These are phyloP conservation scores for Solanum chiquidenum DNA, from an alignment of 257 asterid genomes.

Conservation along the genomic window DNA sequence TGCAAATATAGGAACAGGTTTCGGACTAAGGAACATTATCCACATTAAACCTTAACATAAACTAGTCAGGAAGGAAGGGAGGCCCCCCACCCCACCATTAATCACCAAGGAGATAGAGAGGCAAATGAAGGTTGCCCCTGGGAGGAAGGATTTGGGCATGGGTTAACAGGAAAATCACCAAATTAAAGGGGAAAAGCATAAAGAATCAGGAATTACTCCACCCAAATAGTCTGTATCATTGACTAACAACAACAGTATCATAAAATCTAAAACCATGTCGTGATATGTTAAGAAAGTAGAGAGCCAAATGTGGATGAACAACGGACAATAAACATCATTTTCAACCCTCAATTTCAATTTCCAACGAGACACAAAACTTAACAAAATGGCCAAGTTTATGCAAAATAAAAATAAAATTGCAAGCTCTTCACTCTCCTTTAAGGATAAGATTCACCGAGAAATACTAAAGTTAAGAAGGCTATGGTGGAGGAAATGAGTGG, in stretches of 20 bases:
- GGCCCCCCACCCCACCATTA: not conserved
- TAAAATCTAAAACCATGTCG: not conserved
- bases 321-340: not conserved
- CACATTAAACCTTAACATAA: not conserved
- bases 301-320: not conserved
- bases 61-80: not conserved
- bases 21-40: not conserved
- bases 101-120: not conserved
- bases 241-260: not conserved
- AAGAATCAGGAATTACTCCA: not conserved
- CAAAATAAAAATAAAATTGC: not conserved
- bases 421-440: not conserved
- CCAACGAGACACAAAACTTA: not conserved
- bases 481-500: not conserved
- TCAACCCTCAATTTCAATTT: not conserved
- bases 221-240: not conserved
- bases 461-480: not conserved
- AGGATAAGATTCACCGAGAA: not conserved
- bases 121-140: not conserved
- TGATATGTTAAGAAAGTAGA: not conserved
- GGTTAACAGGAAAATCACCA: not conserved
- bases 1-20: not conserved
- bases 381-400: not conserved
- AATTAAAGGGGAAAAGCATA: not conserved
- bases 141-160: not conserved